Base-by-base conservation (phyloP, 495 filamentous ascomycete species). In the Terfezia claveryi region DNA sequence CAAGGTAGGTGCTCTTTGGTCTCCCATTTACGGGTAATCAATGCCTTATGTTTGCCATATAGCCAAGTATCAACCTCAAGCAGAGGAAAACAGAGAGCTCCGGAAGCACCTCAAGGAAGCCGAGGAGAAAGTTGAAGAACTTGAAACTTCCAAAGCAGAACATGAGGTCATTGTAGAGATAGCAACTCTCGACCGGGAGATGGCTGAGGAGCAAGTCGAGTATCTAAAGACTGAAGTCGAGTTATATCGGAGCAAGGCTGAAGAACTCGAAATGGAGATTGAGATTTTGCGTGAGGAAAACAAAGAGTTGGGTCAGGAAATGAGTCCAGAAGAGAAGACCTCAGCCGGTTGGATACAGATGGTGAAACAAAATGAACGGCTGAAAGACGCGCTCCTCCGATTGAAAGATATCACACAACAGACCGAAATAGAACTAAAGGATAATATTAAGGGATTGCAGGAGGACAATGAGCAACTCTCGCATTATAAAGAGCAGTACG, bases 151-250 rank as follows among this genome's bases (percentile, higher is more conserved):
- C 20, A 81, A 88, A 62, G 82, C 80, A 0, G 87, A 94, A 53
- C 78, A 91, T 67, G 91, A 95, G 16, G 75, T 79, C 7, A 72
- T 81, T 14, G 69, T 94, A 68, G 92, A 98, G 70, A 81, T 93
- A 70, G 85, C 85, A 16, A 80, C 82, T 0, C 70, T 98, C 17
- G 91, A 98, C 63, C 75, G 86, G 14, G 89, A 96, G 67, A 94
- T 96, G 87, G 92, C 91, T 2, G 89, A 95, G 67, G 89, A 96
- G 64, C 84, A 78, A 38, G 81, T 83, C 7, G 91, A 96, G 58
- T 75, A 77, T 16, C 72, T 81, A 37, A 88, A 83, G 64, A 74
- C 76, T 2, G 91, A 96, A 66, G 72, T 88, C 17, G 84, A 93
- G n/a, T 71, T 76, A 5, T 67, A 93, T 49, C 81, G 82, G 59